phyloP scores from a whole-genome alignment of 2,329 filamentous ascomycete genomes.

The Incumbomyces lentus region DNA sequence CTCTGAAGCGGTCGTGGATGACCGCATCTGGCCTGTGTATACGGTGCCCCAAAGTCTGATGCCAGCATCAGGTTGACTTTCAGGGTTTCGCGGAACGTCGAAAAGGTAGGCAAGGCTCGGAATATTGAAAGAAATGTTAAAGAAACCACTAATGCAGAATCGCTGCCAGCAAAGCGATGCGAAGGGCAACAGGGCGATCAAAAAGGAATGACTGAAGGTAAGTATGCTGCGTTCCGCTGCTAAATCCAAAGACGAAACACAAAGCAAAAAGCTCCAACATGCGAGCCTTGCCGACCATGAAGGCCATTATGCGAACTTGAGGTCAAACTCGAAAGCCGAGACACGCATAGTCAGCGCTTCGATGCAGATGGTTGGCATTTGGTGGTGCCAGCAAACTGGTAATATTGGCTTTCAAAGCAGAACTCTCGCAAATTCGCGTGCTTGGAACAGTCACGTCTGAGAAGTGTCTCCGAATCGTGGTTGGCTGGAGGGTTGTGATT shows the following conservation, averaged over 20 bases:
- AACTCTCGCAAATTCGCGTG: background rate
- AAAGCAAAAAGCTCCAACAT: background rate
- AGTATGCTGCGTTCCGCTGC: background rate
- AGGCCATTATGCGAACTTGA: no score
- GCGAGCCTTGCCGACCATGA: background rate
- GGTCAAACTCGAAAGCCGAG: background rate
- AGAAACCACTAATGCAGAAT: constrained; percentile 6
- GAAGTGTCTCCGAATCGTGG: background rate
- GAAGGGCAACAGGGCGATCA: background rate
- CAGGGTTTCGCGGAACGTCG: background rate
- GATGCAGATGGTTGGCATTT: constrained; percentile 12
- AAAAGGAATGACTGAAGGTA: background rate
- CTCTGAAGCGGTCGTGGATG: background rate
- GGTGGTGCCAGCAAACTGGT: constrained; percentile 13
- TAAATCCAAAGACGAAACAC: background rate
- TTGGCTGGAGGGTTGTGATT: constrained; percentile 5
- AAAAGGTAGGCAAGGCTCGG: background rate
- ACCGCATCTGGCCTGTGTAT: background rate
- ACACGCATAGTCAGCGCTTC: constrained; percentile 5
- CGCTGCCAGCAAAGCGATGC: background rate
- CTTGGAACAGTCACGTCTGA: background rate
- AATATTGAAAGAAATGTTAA: background rate
- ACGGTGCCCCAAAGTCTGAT: background rate
- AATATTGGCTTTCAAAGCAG: background rate
- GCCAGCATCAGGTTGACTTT: constrained; percentile 2